Base-by-base conservation (phyloP, 768 basidiomycete genomes). In the Crassisporium funariophilum region DNA sequence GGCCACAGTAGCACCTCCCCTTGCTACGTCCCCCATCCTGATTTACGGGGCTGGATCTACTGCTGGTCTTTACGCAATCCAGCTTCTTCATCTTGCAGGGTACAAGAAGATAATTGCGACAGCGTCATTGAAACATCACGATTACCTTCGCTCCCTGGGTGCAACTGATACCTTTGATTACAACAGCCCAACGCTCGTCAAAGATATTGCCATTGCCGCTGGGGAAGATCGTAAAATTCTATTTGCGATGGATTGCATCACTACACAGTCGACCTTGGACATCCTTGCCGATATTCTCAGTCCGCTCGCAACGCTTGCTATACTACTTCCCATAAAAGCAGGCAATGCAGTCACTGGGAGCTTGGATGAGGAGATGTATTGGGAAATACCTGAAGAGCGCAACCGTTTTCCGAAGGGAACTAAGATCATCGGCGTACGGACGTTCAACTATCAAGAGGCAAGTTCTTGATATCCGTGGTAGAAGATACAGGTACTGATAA, bases 241-340 rank as follows among this genome's bases (percentile, higher is more conserved):
- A 23, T 47, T 68, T n/a, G 70, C 63, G 13, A 34, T 76, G 36
- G 73, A 76, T 52, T 68, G 67, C 44, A 66, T 76, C 41, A 53
- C 71, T n/a, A 57, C 73, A 0, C 61, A 67, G 35, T 52, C 49
- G 4, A 74, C 72, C 0, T 37, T 80, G 43, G 60, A 52, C 3
- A 58, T 57, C 12, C 59, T 81, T 13, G 59, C 70, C 2, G 59
- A 69, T 22, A 56, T 77, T 4, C 59, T 76, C 20, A 64, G 63
- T 37, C 57, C 71, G 4, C 46, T 51, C n/a, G 75, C 70, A 24
- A 70, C 56, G 23, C 62, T 76, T 4, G 77, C 77, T 2, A 43
- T 77, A 13, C 59, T 80, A 19, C 46, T 77, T 36, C 78, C 79
- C 1, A 57, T 79, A 38, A 82, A 81, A 54, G 62, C 70, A 46